Conservation (phyloP, 805 yeast genomes). For the Teunomyces lycoperdinae region DNA sequence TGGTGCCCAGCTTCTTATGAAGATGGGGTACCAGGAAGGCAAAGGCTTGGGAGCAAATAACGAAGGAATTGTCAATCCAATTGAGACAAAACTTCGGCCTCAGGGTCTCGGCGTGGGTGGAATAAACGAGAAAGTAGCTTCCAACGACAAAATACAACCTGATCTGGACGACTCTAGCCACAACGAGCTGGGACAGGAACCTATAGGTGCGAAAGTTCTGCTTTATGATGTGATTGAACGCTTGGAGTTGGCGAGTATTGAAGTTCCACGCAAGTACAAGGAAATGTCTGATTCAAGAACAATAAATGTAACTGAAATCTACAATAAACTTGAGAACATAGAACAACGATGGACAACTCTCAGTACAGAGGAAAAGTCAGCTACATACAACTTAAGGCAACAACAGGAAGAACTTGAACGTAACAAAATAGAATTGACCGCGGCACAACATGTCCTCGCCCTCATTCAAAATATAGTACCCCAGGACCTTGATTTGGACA, state of each 20-base stretch:
- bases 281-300: constrained; percentile 25
- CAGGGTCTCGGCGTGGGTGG: constrained; percentile 75
- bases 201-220: constrained; percentile 6
- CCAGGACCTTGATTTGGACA: background rate
- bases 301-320: constrained; percentile 2
- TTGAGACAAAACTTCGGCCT: constrained; percentile 65
- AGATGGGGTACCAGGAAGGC: constrained; percentile 88
- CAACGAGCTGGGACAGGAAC: constrained; percentile 13
- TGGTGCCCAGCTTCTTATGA: constrained; percentile 72
- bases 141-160: constrained; percentile 8
- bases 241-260: constrained; percentile 31
- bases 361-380: constrained; percentile 8
- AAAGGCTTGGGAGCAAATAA: constrained; percentile 75
- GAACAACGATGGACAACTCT: constrained; percentile 15
- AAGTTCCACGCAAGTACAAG: constrained; percentile 36
- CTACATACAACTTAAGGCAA: background rate
- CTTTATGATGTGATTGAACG: constrained; percentile 35
- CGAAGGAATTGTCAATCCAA: constrained; percentile 78
- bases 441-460: constrained; percentile 1
- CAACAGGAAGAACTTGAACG: background rate
- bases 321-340: constrained; percentile 12
- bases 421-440: background rate
- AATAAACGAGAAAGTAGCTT: background rate
- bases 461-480: background rate
- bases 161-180: constrained; percentile 16